These are phyloP conservation scores for Gnomoniopsis sp. DNA, from an alignment of 2,329 filamentous ascomycete genomes.

Conservation along the genomic window DNA sequence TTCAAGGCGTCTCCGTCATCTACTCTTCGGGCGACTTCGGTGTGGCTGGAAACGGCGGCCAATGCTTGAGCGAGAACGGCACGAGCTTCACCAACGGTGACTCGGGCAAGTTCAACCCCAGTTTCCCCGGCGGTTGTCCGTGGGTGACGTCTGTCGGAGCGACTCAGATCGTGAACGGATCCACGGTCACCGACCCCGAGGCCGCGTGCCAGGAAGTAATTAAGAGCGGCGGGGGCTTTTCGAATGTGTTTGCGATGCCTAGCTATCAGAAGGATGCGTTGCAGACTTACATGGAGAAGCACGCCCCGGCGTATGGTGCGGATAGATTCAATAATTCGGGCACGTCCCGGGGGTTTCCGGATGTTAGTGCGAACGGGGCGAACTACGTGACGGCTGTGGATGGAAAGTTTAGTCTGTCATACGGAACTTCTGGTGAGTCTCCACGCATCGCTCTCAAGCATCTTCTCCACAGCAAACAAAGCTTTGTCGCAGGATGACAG, in stretches of 20 bases:
- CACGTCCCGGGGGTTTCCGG: slow-evolving; percentile 43
- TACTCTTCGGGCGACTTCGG: slow-evolving; percentile 50
- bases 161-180: slow-evolving; percentile 39
- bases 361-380: slow-evolving; percentile 42
- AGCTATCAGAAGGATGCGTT: slow-evolving; percentile 43
- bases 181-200: slow-evolving; percentile 35
- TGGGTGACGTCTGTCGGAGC: slow-evolving; percentile 52
- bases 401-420: slow-evolving; percentile 38
- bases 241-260: slow-evolving; percentile 44
- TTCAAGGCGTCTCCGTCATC: slow-evolving; percentile 48
- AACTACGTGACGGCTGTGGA: slow-evolving; percentile 41
- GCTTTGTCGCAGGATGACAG: neutral
- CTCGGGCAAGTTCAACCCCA: slow-evolving; percentile 43
- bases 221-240: slow-evolving; percentile 47
- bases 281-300: slow-evolving; percentile 37
- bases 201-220: slow-evolving; percentile 43
- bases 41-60: slow-evolving; percentile 36
- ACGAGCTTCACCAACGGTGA: slow-evolving; percentile 27
- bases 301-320: slow-evolving; percentile 38
- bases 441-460: too few species aligned
- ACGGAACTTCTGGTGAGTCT: slow-evolving; percentile 41
- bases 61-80: slow-evolving; percentile 32
- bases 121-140: slow-evolving; percentile 43
- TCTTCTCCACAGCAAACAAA: too few species aligned
- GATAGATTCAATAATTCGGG: slow-evolving; percentile 44